Evolutionary conservation across 768 basidiomycete species (phyloP).

Genomic region (Psilocybe sp.): DNA sequence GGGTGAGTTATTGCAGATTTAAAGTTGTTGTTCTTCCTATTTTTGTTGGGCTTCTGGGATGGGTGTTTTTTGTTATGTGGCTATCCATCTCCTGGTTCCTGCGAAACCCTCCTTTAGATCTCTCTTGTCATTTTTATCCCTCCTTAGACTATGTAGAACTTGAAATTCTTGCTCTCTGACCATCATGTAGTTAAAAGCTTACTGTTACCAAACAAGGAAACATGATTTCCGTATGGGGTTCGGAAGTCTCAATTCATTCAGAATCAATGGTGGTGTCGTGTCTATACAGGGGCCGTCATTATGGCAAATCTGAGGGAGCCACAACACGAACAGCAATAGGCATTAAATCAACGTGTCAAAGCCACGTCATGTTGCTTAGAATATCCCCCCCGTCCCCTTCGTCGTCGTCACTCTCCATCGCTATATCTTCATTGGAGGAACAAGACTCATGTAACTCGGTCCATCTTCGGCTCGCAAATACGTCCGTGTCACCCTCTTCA

Average conservation of each 20-base stretch:
- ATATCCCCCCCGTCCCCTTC: background rate
- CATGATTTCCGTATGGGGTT: slow-evolving; percentile 11
- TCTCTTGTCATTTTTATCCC: background rate
- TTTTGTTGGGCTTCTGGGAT: background rate
- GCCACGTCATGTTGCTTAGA: too few relatives aligned
- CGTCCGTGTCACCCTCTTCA: slow-evolving; percentile 54
- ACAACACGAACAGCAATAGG: too few relatives aligned
- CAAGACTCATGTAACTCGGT: slow-evolving; percentile 28
- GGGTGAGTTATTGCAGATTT: background rate
- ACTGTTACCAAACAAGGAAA: slow-evolving; percentile 11
- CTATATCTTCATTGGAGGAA: slow-evolving; percentile 24
- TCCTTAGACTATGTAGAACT: too few relatives aligned
- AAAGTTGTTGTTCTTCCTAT: background rate
- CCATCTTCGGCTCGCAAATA: slow-evolving; percentile 48
- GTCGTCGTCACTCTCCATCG: slow-evolving; percentile 14
- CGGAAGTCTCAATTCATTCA: background rate
- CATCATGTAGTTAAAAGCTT: background rate
- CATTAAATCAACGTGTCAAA: too few relatives aligned
- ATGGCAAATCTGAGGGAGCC: background rate
- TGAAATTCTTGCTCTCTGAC: background rate
- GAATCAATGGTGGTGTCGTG: background rate
- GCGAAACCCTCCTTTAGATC: background rate
- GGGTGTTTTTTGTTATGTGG: background rate
- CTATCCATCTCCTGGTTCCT: background rate
- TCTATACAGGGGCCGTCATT: background rate